Evolutionary conservation across 768 basidiomycete genomes (phyloP).

Genomic region (Lactifluus rugatus): DNA sequence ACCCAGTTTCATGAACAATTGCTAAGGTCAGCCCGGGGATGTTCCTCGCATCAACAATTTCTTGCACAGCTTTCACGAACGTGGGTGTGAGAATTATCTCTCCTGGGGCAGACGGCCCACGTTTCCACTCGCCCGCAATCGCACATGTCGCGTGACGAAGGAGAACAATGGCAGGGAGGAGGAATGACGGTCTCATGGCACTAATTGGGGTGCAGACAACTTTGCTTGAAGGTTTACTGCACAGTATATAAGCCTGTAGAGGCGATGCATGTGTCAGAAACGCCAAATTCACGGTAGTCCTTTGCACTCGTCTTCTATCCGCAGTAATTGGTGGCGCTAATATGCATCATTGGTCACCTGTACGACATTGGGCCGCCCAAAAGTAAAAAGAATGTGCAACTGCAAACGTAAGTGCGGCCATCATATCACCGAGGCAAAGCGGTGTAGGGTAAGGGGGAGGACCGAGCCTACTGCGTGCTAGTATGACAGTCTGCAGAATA

Average conservation of each 20-base stretch:
- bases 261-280: neutral
- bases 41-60: neutral
- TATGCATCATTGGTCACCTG: neutral
- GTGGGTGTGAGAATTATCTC: constrained; percentile 6
- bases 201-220: neutral
- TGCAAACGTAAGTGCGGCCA: neutral
- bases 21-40: constrained; percentile 11
- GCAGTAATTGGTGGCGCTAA: neutral
- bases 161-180: neutral
- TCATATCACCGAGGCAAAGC: neutral
- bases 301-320: neutral
- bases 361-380: neutral
- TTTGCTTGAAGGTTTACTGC: neutral
- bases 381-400: neutral
- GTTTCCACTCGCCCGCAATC: neutral
- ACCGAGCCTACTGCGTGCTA: no score
- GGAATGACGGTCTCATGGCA: neutral
- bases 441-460: neutral
- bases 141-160: neutral
- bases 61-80: neutral
- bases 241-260: neutral
- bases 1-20: neutral
- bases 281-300: no score
- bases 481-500: neutral
- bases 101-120: neutral